A percentile compares a stretch with the other conserved stretches of the same genome.
These are phyloP conservation scores for Tetraselmis striata DNA, from an alignment of 139 green algal species.

Conservation along the genomic window DNA sequence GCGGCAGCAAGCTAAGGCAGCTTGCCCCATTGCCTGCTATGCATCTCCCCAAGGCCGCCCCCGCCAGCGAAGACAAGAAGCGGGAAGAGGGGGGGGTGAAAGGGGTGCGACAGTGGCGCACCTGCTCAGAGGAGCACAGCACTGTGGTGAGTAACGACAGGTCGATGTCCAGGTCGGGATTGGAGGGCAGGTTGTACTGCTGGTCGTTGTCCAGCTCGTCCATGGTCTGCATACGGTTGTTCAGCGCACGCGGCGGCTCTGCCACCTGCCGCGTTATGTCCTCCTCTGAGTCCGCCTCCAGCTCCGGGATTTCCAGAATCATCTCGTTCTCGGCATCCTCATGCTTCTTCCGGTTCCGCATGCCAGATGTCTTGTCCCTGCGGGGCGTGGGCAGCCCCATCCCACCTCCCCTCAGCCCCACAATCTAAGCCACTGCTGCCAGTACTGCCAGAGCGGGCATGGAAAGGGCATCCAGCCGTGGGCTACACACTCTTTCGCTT, in stretches of 20 bases:
- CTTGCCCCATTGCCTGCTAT: too few relatives aligned
- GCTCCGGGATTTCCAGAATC: constrained; percentile 3
- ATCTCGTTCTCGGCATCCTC: background rate
- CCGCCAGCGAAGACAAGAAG: too few relatives aligned
- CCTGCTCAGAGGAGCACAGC: background rate
- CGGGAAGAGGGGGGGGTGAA: too few relatives aligned
- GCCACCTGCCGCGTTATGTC: constrained; percentile 1
- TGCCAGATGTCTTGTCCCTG: background rate
- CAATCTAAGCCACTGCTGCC: too few relatives aligned
- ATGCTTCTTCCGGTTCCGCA: background rate
- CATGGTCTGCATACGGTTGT: constrained; percentile 2
- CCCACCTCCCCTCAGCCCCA: too few relatives aligned
- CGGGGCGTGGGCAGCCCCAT: too few relatives aligned
- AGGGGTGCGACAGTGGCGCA: too few relatives aligned
- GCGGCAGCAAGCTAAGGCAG: too few relatives aligned
- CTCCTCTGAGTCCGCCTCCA: background rate
- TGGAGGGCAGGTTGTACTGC: constrained; percentile 5
- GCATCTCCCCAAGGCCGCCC: too few relatives aligned
- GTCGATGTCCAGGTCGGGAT: constrained; percentile 5
- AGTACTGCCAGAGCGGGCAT: too few relatives aligned
- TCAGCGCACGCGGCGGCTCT: background rate
- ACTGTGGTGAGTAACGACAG: background rate
- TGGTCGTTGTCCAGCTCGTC: background rate
- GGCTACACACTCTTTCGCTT: background rate
- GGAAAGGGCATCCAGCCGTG: too few relatives aligned